Conservation (phyloP, 306 rosid species). For the Vachellia pachyceras region DNA sequence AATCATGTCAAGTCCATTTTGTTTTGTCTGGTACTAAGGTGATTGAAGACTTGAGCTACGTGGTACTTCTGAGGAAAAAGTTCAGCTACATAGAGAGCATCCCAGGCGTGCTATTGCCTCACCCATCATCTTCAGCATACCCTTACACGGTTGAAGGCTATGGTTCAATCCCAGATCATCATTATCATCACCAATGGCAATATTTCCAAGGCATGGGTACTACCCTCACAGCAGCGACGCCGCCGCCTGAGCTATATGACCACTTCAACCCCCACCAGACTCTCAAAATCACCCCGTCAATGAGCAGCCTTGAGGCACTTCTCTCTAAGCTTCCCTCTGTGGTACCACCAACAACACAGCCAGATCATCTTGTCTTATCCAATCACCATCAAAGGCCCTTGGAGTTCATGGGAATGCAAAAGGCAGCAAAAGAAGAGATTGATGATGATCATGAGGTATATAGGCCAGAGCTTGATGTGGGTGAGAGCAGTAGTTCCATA, state of each 20-base stretch:
- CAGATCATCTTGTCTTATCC: constrained; percentile 20
- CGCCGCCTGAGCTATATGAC: constrained; percentile 49
- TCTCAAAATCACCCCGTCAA: constrained; percentile 66
- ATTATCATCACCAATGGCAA: constrained; percentile 49
- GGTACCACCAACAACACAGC: constrained; percentile 42
- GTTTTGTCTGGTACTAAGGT: constrained; percentile 50
- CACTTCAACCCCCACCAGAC: constrained; percentile 48
- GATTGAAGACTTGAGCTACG: constrained; percentile 86
- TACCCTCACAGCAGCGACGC: constrained; percentile 26
- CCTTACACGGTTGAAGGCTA: constrained; percentile 56
- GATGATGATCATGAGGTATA: constrained; percentile 56
- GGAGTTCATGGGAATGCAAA: constrained; percentile 62
- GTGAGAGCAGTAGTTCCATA: constrained; percentile 70
- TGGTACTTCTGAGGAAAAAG: constrained; percentile 80
- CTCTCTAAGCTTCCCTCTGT: constrained; percentile 77
- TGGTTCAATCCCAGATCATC: constrained; percentile 15
- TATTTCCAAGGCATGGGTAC: constrained; percentile 50
- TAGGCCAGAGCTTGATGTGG: constrained; percentile 62
- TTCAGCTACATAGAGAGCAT: constrained; percentile 95
- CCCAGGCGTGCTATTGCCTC: constrained; percentile 96
- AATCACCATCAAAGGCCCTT: constrained; percentile 43
- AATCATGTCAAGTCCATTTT: constrained; percentile 1
- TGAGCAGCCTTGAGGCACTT: constrained; percentile 80
- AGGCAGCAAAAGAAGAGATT: constrained; percentile 66
- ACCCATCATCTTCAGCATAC: constrained; percentile 77